Base-by-base conservation (phyloP, 1,284 basidiomycete species). In the Sporisorium sorghi region DNA sequence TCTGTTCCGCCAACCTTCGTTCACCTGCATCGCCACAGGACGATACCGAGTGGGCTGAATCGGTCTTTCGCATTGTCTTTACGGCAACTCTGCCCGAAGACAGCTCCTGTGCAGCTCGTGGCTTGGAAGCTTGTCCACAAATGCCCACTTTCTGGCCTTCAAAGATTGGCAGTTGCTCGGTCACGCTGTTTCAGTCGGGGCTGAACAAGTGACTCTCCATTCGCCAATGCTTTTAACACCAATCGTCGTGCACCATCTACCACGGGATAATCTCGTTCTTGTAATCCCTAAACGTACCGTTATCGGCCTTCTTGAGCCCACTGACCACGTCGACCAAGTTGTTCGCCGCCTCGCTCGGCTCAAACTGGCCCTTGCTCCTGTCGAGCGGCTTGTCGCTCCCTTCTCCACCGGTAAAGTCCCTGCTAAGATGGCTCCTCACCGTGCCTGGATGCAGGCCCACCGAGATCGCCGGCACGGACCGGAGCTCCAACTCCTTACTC, bases 261-360 rank as follows among this genome's bases (percentile, higher is more conserved):
- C 85, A 86, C 42, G 84, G 82, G 5, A 87, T 81, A 39, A 88
- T 85, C 55, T 90, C 88, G 21, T 90, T 90, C 47, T 87, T 88
- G 89, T 90, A 92, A 81, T 92, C 91, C 87, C 89, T 90, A 50
- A 91, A 86, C 53, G 86, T 87, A 0, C 91, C 91, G 49, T 90
- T 87, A 73, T 89, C 88, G 3, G 86, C 85, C 39, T 84, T 82
- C 19, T 85, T 80, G 71, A 86, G 39, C 84, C 85, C 46, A 40
- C 71, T 68, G 19, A 92, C 88, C 11, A 92, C 88, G 21, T 87
- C 83, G 3, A 88, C 86, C 52, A 93, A 79, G 67, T 87, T 88
- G 58, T 86, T 85, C 0, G 91, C 89, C 0, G 90, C 88, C 49
- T 89, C 87, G 33, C 89, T 88, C 0, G 91, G 88, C 68, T 89